Evolutionary conservation across 108 stramenopile genomes (phyloP), one percentile per base, ranked within the genome.

Genomic region (Cyclotella baltica): DNA sequence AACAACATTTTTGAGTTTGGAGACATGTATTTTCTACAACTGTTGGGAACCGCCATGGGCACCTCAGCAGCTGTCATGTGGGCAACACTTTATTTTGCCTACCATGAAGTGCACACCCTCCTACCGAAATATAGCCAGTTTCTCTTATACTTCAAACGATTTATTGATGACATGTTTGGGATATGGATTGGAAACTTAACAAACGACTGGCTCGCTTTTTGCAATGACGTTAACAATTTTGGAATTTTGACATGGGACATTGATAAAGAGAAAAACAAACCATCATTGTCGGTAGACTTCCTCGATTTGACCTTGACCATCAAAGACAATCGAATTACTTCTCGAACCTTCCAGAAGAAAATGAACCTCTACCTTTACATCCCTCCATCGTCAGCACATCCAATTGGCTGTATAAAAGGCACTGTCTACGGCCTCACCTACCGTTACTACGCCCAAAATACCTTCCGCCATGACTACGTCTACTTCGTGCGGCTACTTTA

Each of bases 1-100:
- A 63, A 80, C 56, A 80, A 66, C 28, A 38, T 80, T 47, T 73
- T 80, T 48, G 43, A 33, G 30, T 73, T 22, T 22, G 34, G 72
- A 53, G 57, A 73, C 28, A 18, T 38, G 33, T 36, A 47, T 31
- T 73, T 58, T 22, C 11, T 71, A 4, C 53, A 71, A 56, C n/a
- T 30, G 28, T 4, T 56, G 5, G 70, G 70, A 3, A 71, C 70
- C 16, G 70, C 70, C 5, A 71, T 71, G 70, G 70, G 58, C 4
- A 71, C 70, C 18, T 56, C 70, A 11, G 23, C 55, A 10, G 70
- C 70, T 22, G 59, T 61, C 8, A 61, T 33, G 30, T 61, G 27
- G 51, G 69, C 69, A 5, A 58, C 50, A 3, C 23, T 70, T 3
- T 70, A 70, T 51, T 70, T 20, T 36, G 69, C 69, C 33, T 70